Conservation (phyloP, 192 early-diverging fungal species). For the Paraglomus occultum region DNA sequence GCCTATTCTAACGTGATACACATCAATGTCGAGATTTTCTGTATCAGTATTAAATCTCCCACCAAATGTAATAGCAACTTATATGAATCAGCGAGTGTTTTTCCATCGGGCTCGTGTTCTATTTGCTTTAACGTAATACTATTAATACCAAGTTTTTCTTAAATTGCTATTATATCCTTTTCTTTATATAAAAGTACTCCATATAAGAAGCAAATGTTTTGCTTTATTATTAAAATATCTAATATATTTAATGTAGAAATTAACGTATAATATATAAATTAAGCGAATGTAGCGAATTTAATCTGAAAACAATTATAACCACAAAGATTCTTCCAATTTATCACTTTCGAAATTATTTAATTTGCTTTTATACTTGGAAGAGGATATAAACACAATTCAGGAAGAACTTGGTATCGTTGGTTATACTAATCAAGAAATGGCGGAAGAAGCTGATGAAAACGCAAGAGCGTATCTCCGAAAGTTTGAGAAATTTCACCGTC, state of each 20-base stretch:
- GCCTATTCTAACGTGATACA: too few species aligned
- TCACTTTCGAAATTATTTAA: too few species aligned
- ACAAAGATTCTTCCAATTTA: too few species aligned
- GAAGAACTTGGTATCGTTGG: not conserved
- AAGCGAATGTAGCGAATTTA: not conserved
- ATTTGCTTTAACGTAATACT: not conserved
- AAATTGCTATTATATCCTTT: not conserved
- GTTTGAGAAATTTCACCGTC: constrained; percentile 11
- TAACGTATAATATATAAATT: constrained; percentile 3
- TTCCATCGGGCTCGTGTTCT: not conserved
- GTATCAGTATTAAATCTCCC: constrained; percentile 15
- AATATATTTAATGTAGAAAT: too few species aligned
- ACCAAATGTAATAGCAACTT: constrained; percentile 7
- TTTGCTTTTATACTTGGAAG: constrained; percentile 10
- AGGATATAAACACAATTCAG: constrained; percentile 4
- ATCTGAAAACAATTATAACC: constrained; percentile 10
- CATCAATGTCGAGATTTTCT: constrained; percentile 5
- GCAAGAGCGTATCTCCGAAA: constrained; percentile 12
- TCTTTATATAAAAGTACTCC: not conserved
- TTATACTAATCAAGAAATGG: constrained; percentile 16
- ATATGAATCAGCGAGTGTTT: constrained; percentile 11
- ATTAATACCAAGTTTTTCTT: constrained; percentile 11
- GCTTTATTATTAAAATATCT: constrained; percentile 11
- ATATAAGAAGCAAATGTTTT: constrained; percentile 6
- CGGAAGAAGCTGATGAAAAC: constrained; percentile 20